Evolutionary conservation across 495 filamentous ascomycete species (phyloP).

Genomic region (Astrothelium subdiscretum): DNA sequence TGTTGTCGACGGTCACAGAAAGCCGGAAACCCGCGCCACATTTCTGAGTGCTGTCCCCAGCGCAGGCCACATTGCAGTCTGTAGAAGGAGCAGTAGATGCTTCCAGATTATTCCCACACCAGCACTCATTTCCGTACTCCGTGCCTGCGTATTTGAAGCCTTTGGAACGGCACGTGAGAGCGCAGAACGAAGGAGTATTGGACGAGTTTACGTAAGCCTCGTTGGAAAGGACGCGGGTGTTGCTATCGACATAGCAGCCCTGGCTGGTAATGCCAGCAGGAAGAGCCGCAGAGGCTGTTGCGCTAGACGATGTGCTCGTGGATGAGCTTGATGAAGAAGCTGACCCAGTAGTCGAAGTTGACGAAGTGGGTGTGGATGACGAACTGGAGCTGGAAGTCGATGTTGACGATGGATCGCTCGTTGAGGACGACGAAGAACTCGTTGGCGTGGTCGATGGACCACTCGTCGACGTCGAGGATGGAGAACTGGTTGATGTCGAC

Average conservation of each 20-base stretch:
- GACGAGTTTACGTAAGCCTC: background rate
- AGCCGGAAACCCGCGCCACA: conserved; percentile 5
- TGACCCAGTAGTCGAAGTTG: background rate
- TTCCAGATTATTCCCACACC: conserved; percentile 3
- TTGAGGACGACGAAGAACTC: too few relatives aligned
- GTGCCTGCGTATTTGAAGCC: conserved; percentile 7
- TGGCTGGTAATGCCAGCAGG: background rate
- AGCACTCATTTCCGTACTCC: conserved; percentile 7
- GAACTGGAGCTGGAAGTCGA: background rate
- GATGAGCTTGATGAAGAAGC: background rate
- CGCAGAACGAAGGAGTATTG: conserved; percentile 6
- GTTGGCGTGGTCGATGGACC: too few relatives aligned
- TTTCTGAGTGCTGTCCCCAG: conserved; percentile 2
- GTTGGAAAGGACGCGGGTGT: conserved; percentile 1
- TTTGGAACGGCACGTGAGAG: conserved; percentile 1
- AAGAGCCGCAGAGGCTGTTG: background rate
- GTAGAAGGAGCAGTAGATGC: background rate
- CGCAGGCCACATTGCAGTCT: conserved; percentile 2
- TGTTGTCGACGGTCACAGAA: conserved; percentile 1
- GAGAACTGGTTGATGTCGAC: too few relatives aligned
- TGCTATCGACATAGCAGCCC: conserved; percentile 4
- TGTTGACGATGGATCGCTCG: too few relatives aligned
- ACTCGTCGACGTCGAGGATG: too few relatives aligned
- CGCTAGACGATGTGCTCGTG: background rate
- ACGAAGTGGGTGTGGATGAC: background rate